Evolutionary conservation across 148 eudicot genomes (phyloP).

Genomic region (Persicaria tinctoria): DNA sequence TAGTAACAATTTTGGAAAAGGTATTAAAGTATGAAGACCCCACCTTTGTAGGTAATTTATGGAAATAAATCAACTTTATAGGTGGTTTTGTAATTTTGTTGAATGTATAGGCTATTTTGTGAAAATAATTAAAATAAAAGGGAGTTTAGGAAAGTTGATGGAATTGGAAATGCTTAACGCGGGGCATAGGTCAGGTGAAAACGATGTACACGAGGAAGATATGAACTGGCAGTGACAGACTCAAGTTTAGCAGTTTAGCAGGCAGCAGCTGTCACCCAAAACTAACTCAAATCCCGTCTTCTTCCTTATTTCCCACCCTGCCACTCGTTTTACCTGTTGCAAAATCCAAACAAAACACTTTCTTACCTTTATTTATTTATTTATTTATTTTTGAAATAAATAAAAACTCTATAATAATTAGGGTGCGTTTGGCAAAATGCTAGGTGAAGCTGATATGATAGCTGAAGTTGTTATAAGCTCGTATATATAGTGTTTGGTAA

Average conservation of each 20-base stretch:
- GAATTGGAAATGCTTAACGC: neutral
- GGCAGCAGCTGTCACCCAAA: conserved; percentile 4
- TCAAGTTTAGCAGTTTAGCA: neutral
- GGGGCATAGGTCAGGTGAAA: neutral
- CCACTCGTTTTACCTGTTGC: conserved; percentile 8
- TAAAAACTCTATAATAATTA: too few relatives aligned
- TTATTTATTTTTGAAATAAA: neutral
- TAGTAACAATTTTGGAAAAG: too few relatives aligned
- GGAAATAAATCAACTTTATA: too few relatives aligned
- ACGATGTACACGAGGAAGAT: neutral
- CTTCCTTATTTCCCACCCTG: neutral
- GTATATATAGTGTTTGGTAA: too few relatives aligned
- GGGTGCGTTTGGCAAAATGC: too few relatives aligned
- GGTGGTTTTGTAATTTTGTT: too few relatives aligned
- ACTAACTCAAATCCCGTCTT: neutral
- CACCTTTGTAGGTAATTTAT: too few relatives aligned
- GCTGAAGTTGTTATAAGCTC: too few relatives aligned
- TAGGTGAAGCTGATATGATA: too few relatives aligned
- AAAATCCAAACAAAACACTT: neutral
- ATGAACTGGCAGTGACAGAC: conserved; percentile 11
- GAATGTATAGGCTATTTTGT: neutral
- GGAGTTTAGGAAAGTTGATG: neutral
- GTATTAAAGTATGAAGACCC: too few relatives aligned
- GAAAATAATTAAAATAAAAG: neutral
- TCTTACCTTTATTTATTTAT: neutral